A percentile compares a stretch with the other conserved stretches of the same genome.
These are phyloP conservation scores for Papiliotrema terrestris DNA, from an alignment of 1,284 basidiomycete genomes.

Conservation along the genomic window DNA sequence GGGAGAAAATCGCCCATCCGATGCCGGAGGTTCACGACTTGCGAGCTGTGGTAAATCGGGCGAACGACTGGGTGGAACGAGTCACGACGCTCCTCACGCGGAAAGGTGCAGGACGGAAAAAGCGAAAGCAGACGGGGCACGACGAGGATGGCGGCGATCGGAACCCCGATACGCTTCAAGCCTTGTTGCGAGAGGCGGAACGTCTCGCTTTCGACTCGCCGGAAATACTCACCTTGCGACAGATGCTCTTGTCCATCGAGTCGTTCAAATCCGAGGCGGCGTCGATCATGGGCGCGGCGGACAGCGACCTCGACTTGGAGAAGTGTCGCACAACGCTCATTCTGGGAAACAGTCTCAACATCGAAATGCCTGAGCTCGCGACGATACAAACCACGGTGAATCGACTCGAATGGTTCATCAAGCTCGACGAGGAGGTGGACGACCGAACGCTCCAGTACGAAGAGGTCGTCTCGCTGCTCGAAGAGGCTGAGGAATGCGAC, in stretches of 20 bases:
- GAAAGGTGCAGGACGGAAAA: constrained; percentile 34
- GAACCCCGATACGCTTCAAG: constrained; percentile 26
- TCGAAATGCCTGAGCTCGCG: constrained; percentile 42
- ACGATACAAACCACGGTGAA: constrained; percentile 33
- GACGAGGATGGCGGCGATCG: constrained; percentile 22
- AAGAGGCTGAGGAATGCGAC: constrained; percentile 30
- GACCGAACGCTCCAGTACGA: constrained; percentile 38
- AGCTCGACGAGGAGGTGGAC: constrained; percentile 43
- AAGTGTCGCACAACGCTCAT: constrained; percentile 35
- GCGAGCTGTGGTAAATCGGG: constrained; percentile 71
- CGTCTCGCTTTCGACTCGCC: constrained; percentile 45
- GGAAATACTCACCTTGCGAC: constrained; percentile 41
- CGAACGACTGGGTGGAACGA: constrained; percentile 70
- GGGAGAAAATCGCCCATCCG: constrained; percentile 73
- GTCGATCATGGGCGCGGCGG: constrained; percentile 26
- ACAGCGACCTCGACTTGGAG: constrained; percentile 33
- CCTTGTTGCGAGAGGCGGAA: constrained; percentile 35
- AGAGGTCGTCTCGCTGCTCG: constrained; percentile 35
- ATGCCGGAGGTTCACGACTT: constrained; percentile 70
- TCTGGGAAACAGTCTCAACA: constrained; percentile 40
- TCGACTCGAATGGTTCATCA: constrained; percentile 41
- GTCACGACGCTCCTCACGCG: constrained; percentile 32
- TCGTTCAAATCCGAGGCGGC: constrained; percentile 37
- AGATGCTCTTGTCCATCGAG: constrained; percentile 30
- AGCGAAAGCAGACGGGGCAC: constrained; percentile 25